Percentiles rank a stretch among this genome's conserved stretches.
Evolutionary conservation across 805 yeast species (phyloP).

Genomic region (Candida insectalens): DNA sequence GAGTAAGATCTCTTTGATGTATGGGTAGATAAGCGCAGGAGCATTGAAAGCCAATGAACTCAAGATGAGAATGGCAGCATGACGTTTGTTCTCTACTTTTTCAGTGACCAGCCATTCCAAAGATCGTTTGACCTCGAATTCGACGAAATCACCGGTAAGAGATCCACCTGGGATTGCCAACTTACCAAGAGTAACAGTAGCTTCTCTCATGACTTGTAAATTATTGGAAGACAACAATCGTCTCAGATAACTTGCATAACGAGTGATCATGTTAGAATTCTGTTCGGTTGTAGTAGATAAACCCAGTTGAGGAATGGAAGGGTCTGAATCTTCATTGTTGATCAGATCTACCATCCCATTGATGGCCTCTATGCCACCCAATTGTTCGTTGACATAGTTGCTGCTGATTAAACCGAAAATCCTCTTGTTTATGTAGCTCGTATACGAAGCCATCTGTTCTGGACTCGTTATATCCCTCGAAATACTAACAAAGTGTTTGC

Average conservation of each 20-base stretch:
- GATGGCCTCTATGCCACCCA: slow-evolving; percentile 89
- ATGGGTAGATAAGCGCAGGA: slow-evolving; percentile 73
- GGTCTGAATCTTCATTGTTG: slow-evolving; percentile 40
- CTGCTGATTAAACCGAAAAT: slow-evolving; percentile 80
- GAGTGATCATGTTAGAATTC: slow-evolving; percentile 76
- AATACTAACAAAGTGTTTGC: slow-evolving; percentile 57
- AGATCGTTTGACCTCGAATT: slow-evolving; percentile 80
- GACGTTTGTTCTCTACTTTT: slow-evolving; percentile 75
- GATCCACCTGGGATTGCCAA: slow-evolving; percentile 86
- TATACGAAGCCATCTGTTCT: slow-evolving; percentile 73
- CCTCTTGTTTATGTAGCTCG: slow-evolving; percentile 76
- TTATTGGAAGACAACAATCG: slow-evolving; percentile 76
- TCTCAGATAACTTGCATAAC: slow-evolving; percentile 83
- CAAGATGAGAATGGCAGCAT: slow-evolving; percentile 81
- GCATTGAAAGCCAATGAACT: slow-evolving; percentile 79
- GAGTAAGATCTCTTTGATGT: slow-evolving; percentile 68
- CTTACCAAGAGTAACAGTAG: slow-evolving; percentile 81
- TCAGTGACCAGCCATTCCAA: slow-evolving; percentile 89
- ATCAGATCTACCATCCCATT: slow-evolving; percentile 81
- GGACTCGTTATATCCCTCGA: slow-evolving; percentile 68
- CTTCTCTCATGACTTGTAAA: slow-evolving; percentile 73
- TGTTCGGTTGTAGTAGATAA: slow-evolving; percentile 42
- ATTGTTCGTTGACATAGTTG: slow-evolving; percentile 56
- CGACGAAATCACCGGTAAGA: slow-evolving; percentile 85
- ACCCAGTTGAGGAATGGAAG: slow-evolving; percentile 26